Conservation (phyloP, 2,329 filamentous ascomycete species). For the Coniella lustricola region DNA sequence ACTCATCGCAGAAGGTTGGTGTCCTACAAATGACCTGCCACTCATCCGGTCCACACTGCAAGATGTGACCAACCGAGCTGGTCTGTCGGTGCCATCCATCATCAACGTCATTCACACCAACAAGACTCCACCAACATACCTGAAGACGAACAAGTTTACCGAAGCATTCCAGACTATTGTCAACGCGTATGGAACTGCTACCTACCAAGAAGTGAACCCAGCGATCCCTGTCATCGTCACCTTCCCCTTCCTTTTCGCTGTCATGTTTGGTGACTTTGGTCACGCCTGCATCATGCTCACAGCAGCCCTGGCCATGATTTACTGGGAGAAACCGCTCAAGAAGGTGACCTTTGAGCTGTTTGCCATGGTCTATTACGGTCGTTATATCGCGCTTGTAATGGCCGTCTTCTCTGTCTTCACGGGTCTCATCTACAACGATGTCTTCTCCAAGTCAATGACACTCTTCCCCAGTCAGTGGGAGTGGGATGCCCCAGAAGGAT, state of each 20-base stretch:
- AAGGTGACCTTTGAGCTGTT: slow-evolving; percentile 93
- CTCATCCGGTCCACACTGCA: slow-evolving; percentile 89
- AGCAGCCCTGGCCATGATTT: slow-evolving; percentile 85
- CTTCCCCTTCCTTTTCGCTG: slow-evolving; percentile 98
- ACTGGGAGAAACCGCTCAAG: slow-evolving; percentile 87
- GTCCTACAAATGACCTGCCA: slow-evolving; percentile 81
- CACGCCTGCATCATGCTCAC: slow-evolving; percentile 85
- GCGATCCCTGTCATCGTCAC: slow-evolving; percentile 92
- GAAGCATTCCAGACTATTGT: slow-evolving; percentile 98
- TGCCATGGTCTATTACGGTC: slow-evolving; percentile 97
- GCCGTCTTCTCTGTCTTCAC: slow-evolving; percentile 95
- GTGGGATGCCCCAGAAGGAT: slow-evolving; percentile 62
- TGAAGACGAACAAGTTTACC: slow-evolving; percentile 98
- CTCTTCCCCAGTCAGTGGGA: slow-evolving; percentile 87
- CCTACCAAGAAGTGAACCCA: slow-evolving; percentile 95
- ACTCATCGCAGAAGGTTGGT: slow-evolving; percentile 96
- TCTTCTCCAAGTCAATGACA: slow-evolving; percentile 88
- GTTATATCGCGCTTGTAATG: slow-evolving; percentile 99
- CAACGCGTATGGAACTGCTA: slow-evolving; percentile 94
- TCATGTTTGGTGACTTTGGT: slow-evolving; percentile 99
- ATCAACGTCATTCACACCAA: slow-evolving; percentile 97
- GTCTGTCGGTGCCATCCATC: slow-evolving; percentile 94
- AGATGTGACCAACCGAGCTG: slow-evolving; percentile 92
- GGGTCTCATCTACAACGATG: slow-evolving; percentile 94
- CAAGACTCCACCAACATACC: slow-evolving; percentile 94